Evolutionary conservation across 192 early-diverging fungal species (phyloP).

Genomic region (Pilaira anomala): DNA sequence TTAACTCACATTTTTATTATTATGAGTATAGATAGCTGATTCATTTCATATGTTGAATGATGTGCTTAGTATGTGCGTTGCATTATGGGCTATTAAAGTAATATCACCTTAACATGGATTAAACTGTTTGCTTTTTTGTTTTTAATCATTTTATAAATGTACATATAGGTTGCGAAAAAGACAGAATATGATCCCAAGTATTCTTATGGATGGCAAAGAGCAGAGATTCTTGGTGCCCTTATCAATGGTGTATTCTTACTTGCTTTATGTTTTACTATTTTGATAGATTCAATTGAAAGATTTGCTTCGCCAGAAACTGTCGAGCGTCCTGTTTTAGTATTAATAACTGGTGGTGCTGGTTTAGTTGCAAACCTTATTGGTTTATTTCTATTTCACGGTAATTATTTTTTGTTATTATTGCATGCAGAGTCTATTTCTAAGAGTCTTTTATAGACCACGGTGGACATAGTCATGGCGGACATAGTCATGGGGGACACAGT

Average conservation of each 20-base stretch:
- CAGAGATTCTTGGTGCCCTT: constrained; percentile 90
- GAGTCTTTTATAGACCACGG: constrained; percentile 27
- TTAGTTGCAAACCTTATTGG: constrained; percentile 78
- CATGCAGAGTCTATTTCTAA: background rate
- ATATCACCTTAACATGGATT: background rate
- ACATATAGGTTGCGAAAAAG: constrained; percentile 62
- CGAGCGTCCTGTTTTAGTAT: constrained; percentile 66
- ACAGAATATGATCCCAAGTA: constrained; percentile 58
- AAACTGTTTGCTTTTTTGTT: background rate
- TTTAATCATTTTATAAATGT: no score
- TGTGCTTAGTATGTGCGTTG: constrained; percentile 72
- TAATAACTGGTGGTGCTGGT: constrained; percentile 77
- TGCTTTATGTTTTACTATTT: constrained; percentile 86
- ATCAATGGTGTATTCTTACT: constrained; percentile 90
- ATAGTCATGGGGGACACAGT: constrained; percentile 59
- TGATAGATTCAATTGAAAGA: constrained; percentile 83
- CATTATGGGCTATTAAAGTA: constrained; percentile 74
- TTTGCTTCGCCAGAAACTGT: constrained; percentile 71
- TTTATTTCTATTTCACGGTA: constrained; percentile 76
- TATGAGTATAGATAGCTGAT: constrained; percentile 65
- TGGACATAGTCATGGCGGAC: constrained; percentile 49
- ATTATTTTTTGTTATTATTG: background rate
- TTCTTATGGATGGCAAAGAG: constrained; percentile 89
- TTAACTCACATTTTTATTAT: background rate
- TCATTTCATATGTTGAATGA: constrained; percentile 93